A percentile compares a stretch with the other conserved stretches of the same genome.
These are phyloP conservation scores for Debaryomyces subglobosus DNA, from an alignment of 1,139 yeast genomes.

Conservation along the genomic window DNA sequence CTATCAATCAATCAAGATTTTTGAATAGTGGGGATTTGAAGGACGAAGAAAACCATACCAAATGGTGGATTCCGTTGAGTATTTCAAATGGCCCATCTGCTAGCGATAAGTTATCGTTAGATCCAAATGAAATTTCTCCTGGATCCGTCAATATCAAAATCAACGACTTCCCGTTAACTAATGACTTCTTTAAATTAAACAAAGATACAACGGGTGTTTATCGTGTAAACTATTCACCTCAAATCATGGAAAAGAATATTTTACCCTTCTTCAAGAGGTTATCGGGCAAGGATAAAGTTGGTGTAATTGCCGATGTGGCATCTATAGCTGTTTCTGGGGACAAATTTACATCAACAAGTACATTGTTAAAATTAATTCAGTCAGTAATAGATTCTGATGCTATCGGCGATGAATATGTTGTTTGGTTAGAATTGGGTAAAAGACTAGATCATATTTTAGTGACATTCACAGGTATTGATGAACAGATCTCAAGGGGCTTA, in stretches of 20 bases:
- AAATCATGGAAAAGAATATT: slow-evolving; percentile 46
- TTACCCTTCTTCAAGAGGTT: slow-evolving; percentile 48
- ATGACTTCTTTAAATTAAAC: slow-evolving; percentile 59
- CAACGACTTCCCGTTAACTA: slow-evolving; percentile 24
- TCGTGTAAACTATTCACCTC: slow-evolving; percentile 64
- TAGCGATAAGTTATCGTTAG: slow-evolving; percentile 2
- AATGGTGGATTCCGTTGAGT: slow-evolving; percentile 77
- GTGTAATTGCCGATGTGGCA: slow-evolving; percentile 64
- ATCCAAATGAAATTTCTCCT: slow-evolving; percentile 20
- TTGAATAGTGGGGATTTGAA: slow-evolving; percentile 78
- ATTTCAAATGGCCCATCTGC: slow-evolving; percentile 34
- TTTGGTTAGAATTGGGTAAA: slow-evolving; percentile 64
- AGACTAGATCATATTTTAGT: slow-evolving; percentile 46
- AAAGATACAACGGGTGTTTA: slow-evolving; percentile 65
- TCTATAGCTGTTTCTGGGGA: slow-evolving; percentile 66
- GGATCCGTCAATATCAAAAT: slow-evolving; percentile 24
- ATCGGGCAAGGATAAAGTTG: slow-evolving; percentile 63
- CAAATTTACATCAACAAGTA: slow-evolving; percentile 46
- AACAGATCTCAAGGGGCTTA: slow-evolving; percentile 39
- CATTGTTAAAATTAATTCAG: slow-evolving; percentile 48
- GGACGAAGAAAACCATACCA: slow-evolving; percentile 68
- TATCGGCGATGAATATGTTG: slow-evolving; percentile 53
- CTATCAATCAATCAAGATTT: slow-evolving; percentile 72
- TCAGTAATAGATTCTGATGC: slow-evolving; percentile 47
- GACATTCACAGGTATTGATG: slow-evolving; percentile 51